Conservation (phyloP, 345 rosid species). For the Hevea brasiliensis region DNA sequence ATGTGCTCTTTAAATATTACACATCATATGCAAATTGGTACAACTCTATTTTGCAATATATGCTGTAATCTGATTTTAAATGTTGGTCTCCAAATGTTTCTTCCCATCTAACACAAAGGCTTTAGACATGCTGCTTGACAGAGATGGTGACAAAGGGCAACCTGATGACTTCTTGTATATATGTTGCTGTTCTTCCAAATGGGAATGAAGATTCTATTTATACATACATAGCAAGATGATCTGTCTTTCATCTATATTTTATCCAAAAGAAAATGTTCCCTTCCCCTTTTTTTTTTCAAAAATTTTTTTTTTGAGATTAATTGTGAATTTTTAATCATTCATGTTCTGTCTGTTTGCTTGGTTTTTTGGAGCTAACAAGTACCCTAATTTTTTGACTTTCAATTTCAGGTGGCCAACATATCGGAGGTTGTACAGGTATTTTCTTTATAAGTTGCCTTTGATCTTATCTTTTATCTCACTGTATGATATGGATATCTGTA, state of each 20-base stretch:
- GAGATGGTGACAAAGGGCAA: too few relatives aligned
- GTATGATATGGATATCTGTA: neutral
- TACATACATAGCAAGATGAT: too few relatives aligned
- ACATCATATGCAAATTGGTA: neutral
- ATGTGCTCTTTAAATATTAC: neutral
- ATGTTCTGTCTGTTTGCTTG: neutral
- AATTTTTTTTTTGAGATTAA: too few relatives aligned
- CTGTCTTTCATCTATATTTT: too few relatives aligned
- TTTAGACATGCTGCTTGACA: too few relatives aligned
- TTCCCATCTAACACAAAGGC: too few relatives aligned
- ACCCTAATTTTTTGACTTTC: conserved; percentile 9
- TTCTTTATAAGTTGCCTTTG: neutral
- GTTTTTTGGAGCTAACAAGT: neutral
- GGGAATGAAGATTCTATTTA: too few relatives aligned
- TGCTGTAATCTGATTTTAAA: neutral
- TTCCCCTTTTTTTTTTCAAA: too few relatives aligned
- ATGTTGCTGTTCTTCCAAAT: too few relatives aligned
- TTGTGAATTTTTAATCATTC: neutral
- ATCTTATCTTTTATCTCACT: neutral
- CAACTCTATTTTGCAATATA: neutral
- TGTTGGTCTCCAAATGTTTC: too few relatives aligned
- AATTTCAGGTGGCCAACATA: conserved; percentile 84
- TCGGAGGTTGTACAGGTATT: conserved; percentile 97
- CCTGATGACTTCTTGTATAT: too few relatives aligned
- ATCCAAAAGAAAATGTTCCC: too few relatives aligned